Percentiles rank a stretch among this genome's conserved stretches.
These are phyloP conservation scores for Coemansia guatemalensis DNA, from an alignment of 192 early-diverging fungal genomes.

Conservation along the genomic window DNA sequence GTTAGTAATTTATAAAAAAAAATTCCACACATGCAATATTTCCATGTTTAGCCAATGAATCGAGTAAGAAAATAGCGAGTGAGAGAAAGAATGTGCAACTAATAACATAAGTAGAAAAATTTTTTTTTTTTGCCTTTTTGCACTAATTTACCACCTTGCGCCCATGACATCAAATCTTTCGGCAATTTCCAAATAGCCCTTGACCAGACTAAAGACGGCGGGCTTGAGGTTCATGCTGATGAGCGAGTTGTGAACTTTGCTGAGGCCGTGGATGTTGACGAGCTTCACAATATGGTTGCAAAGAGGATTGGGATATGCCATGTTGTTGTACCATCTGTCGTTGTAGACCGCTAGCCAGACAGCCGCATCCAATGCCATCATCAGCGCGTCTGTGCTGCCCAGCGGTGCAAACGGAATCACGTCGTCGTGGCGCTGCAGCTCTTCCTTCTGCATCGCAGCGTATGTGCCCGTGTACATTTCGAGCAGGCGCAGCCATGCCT, in stretches of 20 bases:
- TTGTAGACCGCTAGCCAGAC: conserved; percentile 83
- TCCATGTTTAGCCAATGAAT: not conserved
- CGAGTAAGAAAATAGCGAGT: conserved; percentile 1
- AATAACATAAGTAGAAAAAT: not conserved
- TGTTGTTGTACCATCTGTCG: conserved; percentile 91
- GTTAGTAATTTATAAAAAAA: conserved; percentile 5
- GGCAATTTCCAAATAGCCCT: conserved; percentile 65
- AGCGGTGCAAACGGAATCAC: conserved; percentile 15
- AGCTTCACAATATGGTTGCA: conserved; percentile 82
- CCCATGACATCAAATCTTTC: conserved; percentile 75
- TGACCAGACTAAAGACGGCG: conserved; percentile 74
- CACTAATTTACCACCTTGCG: conserved; percentile 56
- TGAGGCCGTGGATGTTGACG: conserved; percentile 82
- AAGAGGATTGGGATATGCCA: conserved; percentile 87
- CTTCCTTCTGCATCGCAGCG: conserved; percentile 63
- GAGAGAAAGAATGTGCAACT: not conserved
- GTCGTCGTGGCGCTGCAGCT: conserved; percentile 31
- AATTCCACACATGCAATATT: not conserved
- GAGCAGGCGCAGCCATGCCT: conserved; percentile 84
- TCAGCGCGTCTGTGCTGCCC: conserved; percentile 61
- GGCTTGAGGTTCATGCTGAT: conserved; percentile 85
- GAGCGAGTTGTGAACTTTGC: conserved; percentile 89
- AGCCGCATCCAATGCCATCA: conserved; percentile 74
- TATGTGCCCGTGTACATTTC: conserved; percentile 65
- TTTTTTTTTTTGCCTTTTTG: conserved; percentile 2